Evolutionary conservation across 805 yeast species (phyloP).

Genomic region (Candida pseudofarinosa): DNA sequence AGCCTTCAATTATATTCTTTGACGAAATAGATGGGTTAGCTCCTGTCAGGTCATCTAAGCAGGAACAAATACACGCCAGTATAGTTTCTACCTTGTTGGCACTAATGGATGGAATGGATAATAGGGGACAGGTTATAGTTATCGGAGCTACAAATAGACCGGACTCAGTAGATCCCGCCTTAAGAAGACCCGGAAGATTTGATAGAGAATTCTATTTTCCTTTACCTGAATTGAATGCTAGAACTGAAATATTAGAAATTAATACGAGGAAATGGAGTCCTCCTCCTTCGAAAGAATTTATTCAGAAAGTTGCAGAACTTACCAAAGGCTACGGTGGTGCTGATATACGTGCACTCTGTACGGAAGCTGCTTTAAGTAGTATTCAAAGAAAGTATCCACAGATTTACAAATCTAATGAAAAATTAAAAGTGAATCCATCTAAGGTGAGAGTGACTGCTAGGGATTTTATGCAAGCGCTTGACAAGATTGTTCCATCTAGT

Average conservation of each 20-base stretch:
- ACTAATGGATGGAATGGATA: constrained; percentile 98
- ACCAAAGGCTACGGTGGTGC: constrained; percentile 99
- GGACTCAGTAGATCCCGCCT: constrained; percentile 96
- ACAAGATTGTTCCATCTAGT: constrained; percentile 87
- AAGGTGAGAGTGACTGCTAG: constrained; percentile 69
- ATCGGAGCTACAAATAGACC: constrained; percentile 98
- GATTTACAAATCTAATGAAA: constrained; percentile 72
- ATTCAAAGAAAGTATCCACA: constrained; percentile 93
- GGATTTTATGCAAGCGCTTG: constrained; percentile 83
- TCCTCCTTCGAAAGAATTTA: constrained; percentile 53
- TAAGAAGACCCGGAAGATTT: constrained; percentile 94
- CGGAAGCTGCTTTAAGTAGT: constrained; percentile 90
- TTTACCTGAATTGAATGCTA: constrained; percentile 75
- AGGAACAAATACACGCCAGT: constrained; percentile 97
- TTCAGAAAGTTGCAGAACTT: constrained; percentile 64
- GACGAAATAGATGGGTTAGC: constrained; percentile 99
- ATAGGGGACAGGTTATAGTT: constrained; percentile 95
- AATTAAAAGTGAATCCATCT: constrained; percentile 67
- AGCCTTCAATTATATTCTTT: constrained; percentile 92
- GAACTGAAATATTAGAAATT: constrained; percentile 74
- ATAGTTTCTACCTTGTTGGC: constrained; percentile 94
- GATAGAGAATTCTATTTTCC: constrained; percentile 97
- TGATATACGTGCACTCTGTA: constrained; percentile 87
- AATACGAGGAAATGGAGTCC: constrained; percentile 91
- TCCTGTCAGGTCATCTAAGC: constrained; percentile 95